Evolutionary conservation across 148 eudicot species (phyloP), one percentile per base, ranked within the genome.

Genomic region (Chenopodium quinoa): DNA sequence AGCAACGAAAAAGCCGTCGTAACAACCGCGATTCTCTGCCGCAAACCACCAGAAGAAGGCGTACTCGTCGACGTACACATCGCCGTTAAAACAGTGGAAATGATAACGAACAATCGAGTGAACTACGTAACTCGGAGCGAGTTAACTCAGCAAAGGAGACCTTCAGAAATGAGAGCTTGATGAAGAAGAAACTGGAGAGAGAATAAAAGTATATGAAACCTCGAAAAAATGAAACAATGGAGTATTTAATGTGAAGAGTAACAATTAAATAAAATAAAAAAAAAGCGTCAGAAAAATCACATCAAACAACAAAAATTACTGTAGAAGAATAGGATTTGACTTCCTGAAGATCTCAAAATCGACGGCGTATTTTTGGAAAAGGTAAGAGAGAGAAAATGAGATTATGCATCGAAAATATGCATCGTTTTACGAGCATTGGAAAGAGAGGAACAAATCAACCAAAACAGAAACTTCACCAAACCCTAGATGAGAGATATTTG

Each of bases 341-440:
- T 84, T 84, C 3, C 50, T 25, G 64, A 80, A 84, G 72, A 80
- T 79, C 80, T 79, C 80, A 34, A 71, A 77, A 71, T 84, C 86
- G 86, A 84, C 83, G 83, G 86, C 86, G 83, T 80, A 81, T 80
- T 80, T 80, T 72, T 25, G 86, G 86, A 72, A 84, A 81, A 31
- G 29, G 52, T 25, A 29, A 66, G 60, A 27, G 9, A 46, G 66
- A 37, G 50, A 11, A 48, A 34, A 70, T 4, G 14, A 62, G 50
- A 27, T 27, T 27, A 27, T 47, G 44, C 14, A 50, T 10, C 3
- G 73, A 78, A 48, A 48, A 32, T 19, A 22, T 14, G 31, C 10
- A 23, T 46, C 52, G 68, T 56, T 13, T 5, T 1, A 44, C 32
- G 19, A 47, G 37, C 75, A 81, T 83, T 44, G 82, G 65, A 34